Base-by-base conservation (phyloP, 345 rosid species). In the Adansonia digitata region DNA sequence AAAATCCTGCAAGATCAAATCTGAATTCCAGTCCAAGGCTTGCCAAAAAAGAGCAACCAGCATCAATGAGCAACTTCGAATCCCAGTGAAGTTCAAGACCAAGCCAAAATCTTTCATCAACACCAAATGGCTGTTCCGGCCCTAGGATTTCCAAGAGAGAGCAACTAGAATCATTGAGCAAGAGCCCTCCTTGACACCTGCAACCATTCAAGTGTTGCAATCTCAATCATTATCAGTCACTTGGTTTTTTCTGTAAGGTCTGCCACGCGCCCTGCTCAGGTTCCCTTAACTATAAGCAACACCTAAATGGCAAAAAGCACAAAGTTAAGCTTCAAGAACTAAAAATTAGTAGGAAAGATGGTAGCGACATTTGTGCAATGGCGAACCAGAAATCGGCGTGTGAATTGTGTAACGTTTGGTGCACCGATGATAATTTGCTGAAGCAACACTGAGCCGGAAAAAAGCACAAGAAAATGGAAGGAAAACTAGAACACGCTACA, bases 231-330 rank as follows among this genome's bases (percentile, higher is more conserved):
- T 1, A 17, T 69, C 42, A 13, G 55, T 5, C 45, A 15, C 56
- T 52, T 55, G 2, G 2, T 37, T 0, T 37, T 3, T 69, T 73
- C 49, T 78, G 86, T 52, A 15, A 56, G 35, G 53, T 78, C 49
- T 83, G 86, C 42, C 70, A 69, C 64, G 72, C 80, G 37, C 71
- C 78, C 1, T 77, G 77, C 34, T 15, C 64, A 15, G 65, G 78
- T 69, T 6, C 40, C 27, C 24, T 29, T 14, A 72, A 59, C 67
- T 78, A 78, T 61, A 57, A 73, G 52, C 74, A 75, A 59, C 82
- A 78, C 71, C 7, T 73, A 48, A 8, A 35, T 7, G 78, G 86
- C 35, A 63, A 37, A 45, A 83, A 64, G 64, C 83, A 83, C 78
- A 42, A 64, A 70, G 39, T 40, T 39, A 78, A 78, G 53, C 20